A percentile compares a stretch with the other conserved stretches of the same genome.
These are phyloP conservation scores for Penicillium sp. DNA, from an alignment of 2,329 filamentous ascomycete species.

Conservation along the genomic window DNA sequence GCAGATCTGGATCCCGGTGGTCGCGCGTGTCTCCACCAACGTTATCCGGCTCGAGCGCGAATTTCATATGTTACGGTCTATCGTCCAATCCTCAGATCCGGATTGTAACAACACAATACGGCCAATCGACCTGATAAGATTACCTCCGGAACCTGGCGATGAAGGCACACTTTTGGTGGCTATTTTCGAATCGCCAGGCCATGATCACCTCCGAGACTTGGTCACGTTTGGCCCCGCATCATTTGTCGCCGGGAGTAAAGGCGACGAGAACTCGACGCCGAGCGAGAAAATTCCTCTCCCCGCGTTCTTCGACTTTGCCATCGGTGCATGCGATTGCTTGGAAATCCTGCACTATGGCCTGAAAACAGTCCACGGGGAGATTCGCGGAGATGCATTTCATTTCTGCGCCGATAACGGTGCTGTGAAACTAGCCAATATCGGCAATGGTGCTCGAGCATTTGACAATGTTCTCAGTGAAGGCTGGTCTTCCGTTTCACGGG, in stretches of 20 bases:
- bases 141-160: slow-evolving; percentile 68
- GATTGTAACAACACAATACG: slow-evolving; percentile 73
- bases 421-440: slow-evolving; percentile 81
- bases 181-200: slow-evolving; percentile 76
- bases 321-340: slow-evolving; percentile 79
- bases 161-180: slow-evolving; percentile 70
- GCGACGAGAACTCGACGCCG: slow-evolving; percentile 50
- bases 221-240: slow-evolving; percentile 76
- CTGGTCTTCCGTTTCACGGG: slow-evolving; percentile 79
- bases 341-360: slow-evolving; percentile 90
- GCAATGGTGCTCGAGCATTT: slow-evolving; percentile 81
- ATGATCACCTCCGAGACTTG: slow-evolving; percentile 67
- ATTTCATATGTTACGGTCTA: slow-evolving; percentile 74
- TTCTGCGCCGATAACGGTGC: slow-evolving; percentile 68
- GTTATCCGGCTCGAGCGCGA: slow-evolving; percentile 80
- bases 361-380: slow-evolving; percentile 83
- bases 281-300: slow-evolving; percentile 66
- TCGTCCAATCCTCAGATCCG: slow-evolving; percentile 70
- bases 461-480: slow-evolving; percentile 87
- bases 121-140: slow-evolving; percentile 73
- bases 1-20: slow-evolving; percentile 58
- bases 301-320: slow-evolving; percentile 84
- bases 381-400: slow-evolving; percentile 87
- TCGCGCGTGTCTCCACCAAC: slow-evolving; percentile 81
- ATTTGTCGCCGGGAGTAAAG: slow-evolving; percentile 57